Evolutionary conservation across 2,329 filamentous ascomycete species (phyloP), one percentile per base, ranked within the genome.

Genomic region (Cordyceps javanica): DNA sequence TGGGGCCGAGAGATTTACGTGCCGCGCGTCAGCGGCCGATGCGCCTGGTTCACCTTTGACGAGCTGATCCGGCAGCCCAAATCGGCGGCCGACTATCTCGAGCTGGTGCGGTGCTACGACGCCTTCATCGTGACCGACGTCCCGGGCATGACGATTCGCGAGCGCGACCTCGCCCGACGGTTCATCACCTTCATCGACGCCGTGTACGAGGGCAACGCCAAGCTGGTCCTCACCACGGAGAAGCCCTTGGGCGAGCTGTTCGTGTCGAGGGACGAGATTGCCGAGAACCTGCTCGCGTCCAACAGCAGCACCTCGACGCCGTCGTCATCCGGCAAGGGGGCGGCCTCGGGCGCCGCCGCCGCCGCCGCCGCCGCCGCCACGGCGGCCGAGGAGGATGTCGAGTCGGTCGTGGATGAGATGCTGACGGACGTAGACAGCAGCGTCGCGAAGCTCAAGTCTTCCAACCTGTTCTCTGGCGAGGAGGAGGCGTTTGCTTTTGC

Each of bases 131-230:
- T 99, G 10, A 96, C 91, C 0, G 89, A 92, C 53, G 86, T 97
- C 1, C 94, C 94, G 0, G 90, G 88, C 6, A 97, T 99, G 94
- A 94, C 88, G 41, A 83, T 91, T 63, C 84, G 85, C 56, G 85
- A 91, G 67, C 85, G 94, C 21, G 94, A 99, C 73, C 80, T 96
- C 39, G 94, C 94, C 0, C 79, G 94, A 13, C 82, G 94, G 5
- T 97, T 99, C 72, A 99, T 99, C 70, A 99, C 93, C 0, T 97
- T 99, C 65, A 90, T 99, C 63, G 94, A 99, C 70, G 93, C 94
- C 6, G 88, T 97, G 5, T 99, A 99, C 69, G 94, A 99, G 72
- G 80, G 81, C 28, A 83, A 93, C 72, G 92, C 91, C n/a, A 97
- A 97, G 74, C 82, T 99, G 8, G 93, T 97, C 16, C 82, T 99